Percentiles rank a stretch among this genome's conserved stretches.
These are phyloP conservation scores for Nissolia schottii DNA, from an alignment of 306 rosid species.

Conservation along the genomic window DNA sequence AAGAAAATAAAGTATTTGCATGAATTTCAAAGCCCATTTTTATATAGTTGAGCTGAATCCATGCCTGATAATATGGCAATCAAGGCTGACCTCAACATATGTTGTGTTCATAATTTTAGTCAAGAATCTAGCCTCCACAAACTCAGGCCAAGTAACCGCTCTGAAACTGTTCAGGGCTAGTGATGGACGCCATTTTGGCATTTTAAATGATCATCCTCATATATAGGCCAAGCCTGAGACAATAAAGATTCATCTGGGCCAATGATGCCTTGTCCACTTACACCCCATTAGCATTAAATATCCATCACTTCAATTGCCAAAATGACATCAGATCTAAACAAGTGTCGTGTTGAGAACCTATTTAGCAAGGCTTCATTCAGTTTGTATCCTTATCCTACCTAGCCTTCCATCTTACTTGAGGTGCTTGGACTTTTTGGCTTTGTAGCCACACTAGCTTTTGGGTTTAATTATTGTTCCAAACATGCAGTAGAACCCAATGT, in stretches of 20 bases:
- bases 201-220: neutral
- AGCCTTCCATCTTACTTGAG: conserved; percentile 10
- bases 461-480: neutral
- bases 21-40: neutral
- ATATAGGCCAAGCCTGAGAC: conserved; percentile 1
- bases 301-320: neutral
- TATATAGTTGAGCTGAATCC: conserved; percentile 9
- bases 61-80: neutral
- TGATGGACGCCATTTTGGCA: neutral
- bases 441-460: neutral
- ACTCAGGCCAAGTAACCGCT: conserved; percentile 2
- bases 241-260: neutral
- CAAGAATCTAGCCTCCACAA: conserved; percentile 3
- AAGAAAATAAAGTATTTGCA: neutral
- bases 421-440: neutral
- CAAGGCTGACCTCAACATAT: neutral
- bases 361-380: neutral
- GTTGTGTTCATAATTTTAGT: neutral
- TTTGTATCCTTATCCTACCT: neutral
- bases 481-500: neutral
- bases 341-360: neutral
- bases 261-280: neutral
- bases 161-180: neutral
- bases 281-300: neutral
- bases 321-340: neutral